These are phyloP conservation scores for Scalesia atractyloides DNA, from an alignment of 129 eudicot genomes.

Conservation along the genomic window DNA sequence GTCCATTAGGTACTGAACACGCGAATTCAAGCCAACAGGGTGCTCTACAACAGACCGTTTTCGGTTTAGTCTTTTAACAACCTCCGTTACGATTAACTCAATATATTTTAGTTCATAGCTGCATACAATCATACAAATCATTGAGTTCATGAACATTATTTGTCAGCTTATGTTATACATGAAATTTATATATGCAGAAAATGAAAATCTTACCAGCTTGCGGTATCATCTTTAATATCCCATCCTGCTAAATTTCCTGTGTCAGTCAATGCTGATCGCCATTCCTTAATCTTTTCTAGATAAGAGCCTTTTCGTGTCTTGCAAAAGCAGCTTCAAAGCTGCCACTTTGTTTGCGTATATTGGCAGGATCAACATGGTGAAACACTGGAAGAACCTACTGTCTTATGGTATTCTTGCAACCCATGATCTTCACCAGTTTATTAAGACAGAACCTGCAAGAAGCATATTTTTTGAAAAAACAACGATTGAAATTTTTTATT, in stretches of 20 bases:
- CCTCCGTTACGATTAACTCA: slow-evolving; percentile 14
- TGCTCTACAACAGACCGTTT: slow-evolving; percentile 11
- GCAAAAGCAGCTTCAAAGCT: slow-evolving; percentile 10
- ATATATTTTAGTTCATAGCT: neutral
- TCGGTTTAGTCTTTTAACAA: slow-evolving; percentile 15
- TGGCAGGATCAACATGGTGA: slow-evolving; percentile 15
- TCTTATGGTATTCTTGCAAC: slow-evolving; percentile 4
- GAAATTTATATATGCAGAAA: neutral
- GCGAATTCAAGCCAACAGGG: slow-evolving; percentile 21
- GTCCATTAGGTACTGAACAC: slow-evolving; percentile 16
- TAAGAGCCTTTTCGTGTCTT: neutral
- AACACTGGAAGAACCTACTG: slow-evolving; percentile 25
- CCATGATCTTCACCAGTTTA: slow-evolving; percentile 23
- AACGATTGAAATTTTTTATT: neutral
- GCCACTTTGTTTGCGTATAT: slow-evolving; percentile 25
- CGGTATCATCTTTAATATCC: slow-evolving; percentile 4
- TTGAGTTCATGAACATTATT: neutral
- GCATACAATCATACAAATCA: slow-evolving; percentile 7
- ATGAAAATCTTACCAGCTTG: neutral
- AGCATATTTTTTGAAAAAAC: slow-evolving; percentile 20
- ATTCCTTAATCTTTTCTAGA: slow-evolving; percentile 4
- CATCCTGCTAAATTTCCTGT: slow-evolving; percentile 18
- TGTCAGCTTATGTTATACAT: neutral
- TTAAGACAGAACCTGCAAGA: slow-evolving; percentile 26
- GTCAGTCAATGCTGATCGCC: neutral